Base-by-base conservation (phyloP, 2,329 filamentous ascomycete genomes). In the Calonectria fujianensis region DNA sequence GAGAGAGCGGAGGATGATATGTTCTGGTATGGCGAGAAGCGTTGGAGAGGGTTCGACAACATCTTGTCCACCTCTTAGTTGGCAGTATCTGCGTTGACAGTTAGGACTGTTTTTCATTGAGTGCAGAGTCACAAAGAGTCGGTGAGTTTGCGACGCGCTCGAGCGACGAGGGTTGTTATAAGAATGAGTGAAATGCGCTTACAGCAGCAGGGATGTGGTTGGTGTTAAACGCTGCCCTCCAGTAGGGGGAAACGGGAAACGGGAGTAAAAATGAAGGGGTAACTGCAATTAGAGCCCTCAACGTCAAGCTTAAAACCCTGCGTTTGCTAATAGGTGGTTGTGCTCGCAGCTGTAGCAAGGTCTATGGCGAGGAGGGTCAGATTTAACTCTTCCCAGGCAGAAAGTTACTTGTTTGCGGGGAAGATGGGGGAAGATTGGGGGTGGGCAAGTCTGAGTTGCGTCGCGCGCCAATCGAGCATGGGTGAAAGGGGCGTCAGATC, bases 31-130 rank as follows among this genome's bases (percentile, higher is more conserved):
- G 90, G 88, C 27, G 91, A 91, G 79, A 92, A 92, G 54, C 91
- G 90, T 80, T 92, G 91, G 48, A 92, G 88, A 71, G 91, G 91
- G 80, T 92, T 93, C 73, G 91, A 92, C 82, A 93, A 83, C 91
- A 93, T 93, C 71, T 85, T 89, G 86, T 48, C 73, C 73, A 45
- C 50, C 48, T 73, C 69, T 66, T 52, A 50, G 48, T 73, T 69
- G 59, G 8, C 14, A 29, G 27, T 48, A 41, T 29, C 32, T 72
- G 54, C 50, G 57, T 50, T 9, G 51, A 59, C 32, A 37, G 48
- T 35, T 63, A 66, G 74, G 68, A 32, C 45, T 48, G 45, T 70
- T 61, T 72, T 54, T 31, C 16, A 61, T 29, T 29, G 9, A 20
- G 27, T 27, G 10, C 5, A 59, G 16, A 16, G 27, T 29, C 27